Evolutionary conservation across 345 rosid species (phyloP).

Genomic region (Aethionema arabicum): DNA sequence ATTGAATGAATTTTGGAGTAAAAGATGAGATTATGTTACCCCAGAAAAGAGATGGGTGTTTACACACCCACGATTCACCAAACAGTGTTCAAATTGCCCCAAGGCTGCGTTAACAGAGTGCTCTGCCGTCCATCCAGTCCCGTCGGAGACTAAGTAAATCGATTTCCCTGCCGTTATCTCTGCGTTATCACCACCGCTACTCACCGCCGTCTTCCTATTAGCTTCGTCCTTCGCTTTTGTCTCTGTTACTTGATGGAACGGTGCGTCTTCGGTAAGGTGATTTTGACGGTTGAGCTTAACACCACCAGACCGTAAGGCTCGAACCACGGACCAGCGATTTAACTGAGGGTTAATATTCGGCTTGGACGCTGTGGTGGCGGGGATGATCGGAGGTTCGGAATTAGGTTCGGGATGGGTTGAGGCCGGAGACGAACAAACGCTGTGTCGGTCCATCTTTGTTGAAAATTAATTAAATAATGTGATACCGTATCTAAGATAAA

Average conservation of each 20-base stretch:
- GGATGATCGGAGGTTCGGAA: slow-evolving; percentile 7
- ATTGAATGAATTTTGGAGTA: too few relatives aligned
- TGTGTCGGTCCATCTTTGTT: slow-evolving; percentile 36
- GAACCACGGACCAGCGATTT: slow-evolving; percentile 84
- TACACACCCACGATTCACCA: slow-evolving; percentile 69
- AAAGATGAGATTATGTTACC: slow-evolving; percentile 41
- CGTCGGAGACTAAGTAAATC: slow-evolving; percentile 86
- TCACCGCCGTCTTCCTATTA: slow-evolving; percentile 13
- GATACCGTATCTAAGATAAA: too few relatives aligned
- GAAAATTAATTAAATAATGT: too few relatives aligned
- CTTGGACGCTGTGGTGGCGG: slow-evolving; percentile 34
- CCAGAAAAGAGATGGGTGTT: slow-evolving; percentile 87
- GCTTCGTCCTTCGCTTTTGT: slow-evolving; percentile 3
- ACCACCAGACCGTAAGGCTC: slow-evolving; percentile 78
- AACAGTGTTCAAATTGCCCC: slow-evolving; percentile 78
- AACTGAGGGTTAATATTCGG: slow-evolving; percentile 63
- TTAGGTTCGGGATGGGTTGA: slow-evolving; percentile 29
- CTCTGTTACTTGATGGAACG: slow-evolving; percentile 16
- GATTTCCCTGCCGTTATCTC: slow-evolving; percentile 47
- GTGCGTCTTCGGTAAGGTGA: slow-evolving; percentile 8
- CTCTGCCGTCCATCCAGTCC: slow-evolving; percentile 94
- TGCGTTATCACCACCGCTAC: slow-evolving; percentile 35
- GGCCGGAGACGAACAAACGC: slow-evolving; percentile 24
- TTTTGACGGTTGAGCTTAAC: slow-evolving; percentile 58
- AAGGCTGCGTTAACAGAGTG: slow-evolving; percentile 80